Base-by-base conservation (phyloP, 2,329 filamentous ascomycete genomes). In the Plectosphaerella sp. region DNA sequence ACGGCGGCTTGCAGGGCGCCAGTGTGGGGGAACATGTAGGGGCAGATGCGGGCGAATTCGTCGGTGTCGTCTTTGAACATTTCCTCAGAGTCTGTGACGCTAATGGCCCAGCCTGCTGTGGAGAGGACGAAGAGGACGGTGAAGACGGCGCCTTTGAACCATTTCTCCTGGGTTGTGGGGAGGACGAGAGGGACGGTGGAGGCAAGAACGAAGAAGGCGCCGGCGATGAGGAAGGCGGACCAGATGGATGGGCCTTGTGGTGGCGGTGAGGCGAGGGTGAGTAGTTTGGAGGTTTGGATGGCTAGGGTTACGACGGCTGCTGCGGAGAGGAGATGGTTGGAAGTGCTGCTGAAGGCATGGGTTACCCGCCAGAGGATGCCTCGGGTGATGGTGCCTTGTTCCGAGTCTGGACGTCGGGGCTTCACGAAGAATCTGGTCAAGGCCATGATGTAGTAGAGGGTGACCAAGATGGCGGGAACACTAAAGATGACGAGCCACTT, bases 161-260 rank as follows among this genome's bases (percentile, higher is more conserved):
- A 50, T 12, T 42, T 42, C 9, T 47, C 42, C 5, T 45, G 47
- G 7, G n/a, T 16, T 18, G 48, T 47, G 16, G 43, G 20, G 16
- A 49, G 37, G 16, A 54, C 33, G 39, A 56, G 43, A 9, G 54
- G 52, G 3, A 54, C 43, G 25, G 52, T 54, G 4, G 39, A 36
- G 12, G 52, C 54, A 15, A 55, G 45, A 5, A 41, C 20, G 35
- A 46, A 53, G 36, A 56, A 56, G 2, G 47, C 14, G 16, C 47
- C 37, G 14, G 41, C 48, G 11, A 49, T 55, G 39, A 52, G 16
- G 42, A 54, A 47, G 50, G 52, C 47, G 37, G 49, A 48, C 22
- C 50, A 37, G 0, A 47, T 36, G 6, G 52, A 52, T 4, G 28
- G 8, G 43, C 42, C 20, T 39, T 28, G 46, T 2, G 39, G 37